These are phyloP conservation scores for Schizosaccharomyces cryophilus DNA, from an alignment of 805 yeast genomes.

Conservation along the genomic window DNA sequence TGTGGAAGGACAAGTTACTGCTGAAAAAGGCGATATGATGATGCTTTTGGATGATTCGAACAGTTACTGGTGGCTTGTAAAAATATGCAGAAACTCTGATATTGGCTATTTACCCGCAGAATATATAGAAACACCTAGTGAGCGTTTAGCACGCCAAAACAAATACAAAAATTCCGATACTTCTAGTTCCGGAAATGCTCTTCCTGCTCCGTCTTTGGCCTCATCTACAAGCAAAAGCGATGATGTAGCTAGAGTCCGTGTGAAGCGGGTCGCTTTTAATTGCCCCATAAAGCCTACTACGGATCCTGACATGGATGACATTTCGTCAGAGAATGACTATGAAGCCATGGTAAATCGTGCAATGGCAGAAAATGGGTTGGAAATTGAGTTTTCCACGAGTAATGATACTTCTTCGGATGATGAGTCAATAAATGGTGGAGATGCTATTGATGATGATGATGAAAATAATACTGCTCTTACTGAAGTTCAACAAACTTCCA, in stretches of 20 bases:
- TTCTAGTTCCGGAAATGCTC: not conserved
- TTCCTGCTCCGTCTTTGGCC: not conserved
- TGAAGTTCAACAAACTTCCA: too few species aligned
- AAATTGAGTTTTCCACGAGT: not conserved
- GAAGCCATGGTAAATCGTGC: not conserved
- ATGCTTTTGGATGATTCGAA: constrained; percentile 65
- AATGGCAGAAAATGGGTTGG: not conserved
- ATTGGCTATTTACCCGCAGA: constrained; percentile 96
- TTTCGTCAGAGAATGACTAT: not conserved
- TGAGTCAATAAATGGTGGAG: not conserved
- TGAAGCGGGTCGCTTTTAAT: not conserved
- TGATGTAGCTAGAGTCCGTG: not conserved
- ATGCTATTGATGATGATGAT: not conserved
- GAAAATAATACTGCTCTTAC: not conserved
- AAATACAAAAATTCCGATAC: constrained; percentile 71
- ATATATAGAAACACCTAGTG: constrained; percentile 71
- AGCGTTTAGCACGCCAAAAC: constrained; percentile 71
- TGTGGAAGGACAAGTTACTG: constrained; percentile 71
- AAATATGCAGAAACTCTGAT: constrained; percentile 29
- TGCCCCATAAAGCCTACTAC: not conserved
- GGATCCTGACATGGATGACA: not conserved
- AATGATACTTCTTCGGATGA: not conserved
- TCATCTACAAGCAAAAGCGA: not conserved
- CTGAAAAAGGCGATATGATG: constrained; percentile 62
- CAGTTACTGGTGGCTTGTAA: constrained; percentile 89